Evolutionary conservation across 352 stramenopile genomes (phyloP).

Genomic region (Pythium vanterpoolii): DNA sequence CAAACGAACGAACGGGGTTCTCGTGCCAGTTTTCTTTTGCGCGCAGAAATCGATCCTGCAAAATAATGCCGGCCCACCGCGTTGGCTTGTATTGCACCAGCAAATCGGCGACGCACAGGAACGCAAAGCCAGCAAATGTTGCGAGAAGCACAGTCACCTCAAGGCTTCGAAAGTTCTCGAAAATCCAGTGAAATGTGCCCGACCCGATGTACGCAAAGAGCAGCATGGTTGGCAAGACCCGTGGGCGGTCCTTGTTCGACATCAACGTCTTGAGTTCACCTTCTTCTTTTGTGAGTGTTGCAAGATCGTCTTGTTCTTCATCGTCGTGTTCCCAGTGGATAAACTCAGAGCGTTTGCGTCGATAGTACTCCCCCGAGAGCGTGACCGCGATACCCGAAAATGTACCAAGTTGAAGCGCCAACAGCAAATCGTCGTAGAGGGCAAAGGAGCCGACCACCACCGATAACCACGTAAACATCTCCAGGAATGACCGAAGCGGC

Average conservation of each 20-base stretch:
- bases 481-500: conserved; percentile 75
- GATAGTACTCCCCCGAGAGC: conserved; percentile 74
- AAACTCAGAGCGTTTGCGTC: conserved; percentile 52
- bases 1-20: conserved; percentile 79
- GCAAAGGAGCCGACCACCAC: conserved; percentile 78
- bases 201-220: conserved; percentile 85
- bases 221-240: conserved; percentile 49
- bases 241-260: conserved; percentile 21
- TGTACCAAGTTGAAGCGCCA: conserved; percentile 77
- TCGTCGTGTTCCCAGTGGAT: conserved; percentile 42
- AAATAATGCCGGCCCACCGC: conserved; percentile 67
- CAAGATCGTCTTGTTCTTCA: conserved; percentile 15
- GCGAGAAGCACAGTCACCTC: conserved; percentile 78
- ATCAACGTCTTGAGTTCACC: not conserved
- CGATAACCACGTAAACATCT: conserved; percentile 80
- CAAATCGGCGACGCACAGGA: conserved; percentile 77
- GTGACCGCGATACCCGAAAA: conserved; percentile 82
- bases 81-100: conserved; percentile 38
- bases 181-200: conserved; percentile 87
- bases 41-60: conserved; percentile 82
- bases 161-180: conserved; percentile 81
- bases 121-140: conserved; percentile 77
- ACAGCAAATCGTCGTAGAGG: conserved; percentile 76
- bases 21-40: conserved; percentile 66
- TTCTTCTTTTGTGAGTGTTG: not conserved